These are phyloP conservation scores for Acacia concinna DNA, from an alignment of 331 rosid genomes.

Conservation along the genomic window DNA sequence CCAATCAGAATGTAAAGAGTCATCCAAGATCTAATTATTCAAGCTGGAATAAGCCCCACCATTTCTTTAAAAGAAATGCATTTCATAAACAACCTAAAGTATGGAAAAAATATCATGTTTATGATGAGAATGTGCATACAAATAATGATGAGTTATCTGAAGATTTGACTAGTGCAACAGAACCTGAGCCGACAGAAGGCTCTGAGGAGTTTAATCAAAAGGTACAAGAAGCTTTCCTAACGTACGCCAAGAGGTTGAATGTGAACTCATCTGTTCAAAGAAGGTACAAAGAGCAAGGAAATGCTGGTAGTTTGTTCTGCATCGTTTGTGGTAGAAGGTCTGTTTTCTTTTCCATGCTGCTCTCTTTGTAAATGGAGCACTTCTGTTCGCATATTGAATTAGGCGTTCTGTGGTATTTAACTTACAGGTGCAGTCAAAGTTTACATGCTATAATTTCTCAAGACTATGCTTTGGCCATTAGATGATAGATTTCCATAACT, in stretches of 20 bases:
- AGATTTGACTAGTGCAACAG: conserved; percentile 50
- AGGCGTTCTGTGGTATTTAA: conserved; percentile 42
- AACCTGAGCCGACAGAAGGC: conserved; percentile 63
- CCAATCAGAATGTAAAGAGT: conserved; percentile 52
- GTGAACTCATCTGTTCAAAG: conserved; percentile 54
- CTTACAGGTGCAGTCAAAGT: conserved; percentile 40
- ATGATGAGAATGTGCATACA: conserved; percentile 43
- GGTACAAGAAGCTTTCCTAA: conserved; percentile 74
- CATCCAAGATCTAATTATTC: conserved; percentile 55
- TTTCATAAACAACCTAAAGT: conserved; percentile 52
- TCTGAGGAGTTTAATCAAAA: conserved; percentile 77
- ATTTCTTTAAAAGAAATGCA: conserved; percentile 52
- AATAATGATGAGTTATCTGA: conserved; percentile 60
- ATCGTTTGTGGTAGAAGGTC: conserved; percentile 93
- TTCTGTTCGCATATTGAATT: conserved; percentile 46
- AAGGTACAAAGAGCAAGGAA: conserved; percentile 88
- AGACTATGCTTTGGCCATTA: conserved; percentile 30
- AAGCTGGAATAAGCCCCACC: conserved; percentile 55
- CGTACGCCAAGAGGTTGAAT: conserved; percentile 74
- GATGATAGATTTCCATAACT: conserved; percentile 18
- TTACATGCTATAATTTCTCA: conserved; percentile 34
- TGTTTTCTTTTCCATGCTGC: conserved; percentile 64
- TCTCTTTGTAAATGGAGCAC: conserved; percentile 45
- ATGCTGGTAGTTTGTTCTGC: conserved; percentile 90
- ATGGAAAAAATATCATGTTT: conserved; percentile 68